Conservation (phyloP, 2,329 filamentous ascomycete species). For the Talaromyces sp. region DNA sequence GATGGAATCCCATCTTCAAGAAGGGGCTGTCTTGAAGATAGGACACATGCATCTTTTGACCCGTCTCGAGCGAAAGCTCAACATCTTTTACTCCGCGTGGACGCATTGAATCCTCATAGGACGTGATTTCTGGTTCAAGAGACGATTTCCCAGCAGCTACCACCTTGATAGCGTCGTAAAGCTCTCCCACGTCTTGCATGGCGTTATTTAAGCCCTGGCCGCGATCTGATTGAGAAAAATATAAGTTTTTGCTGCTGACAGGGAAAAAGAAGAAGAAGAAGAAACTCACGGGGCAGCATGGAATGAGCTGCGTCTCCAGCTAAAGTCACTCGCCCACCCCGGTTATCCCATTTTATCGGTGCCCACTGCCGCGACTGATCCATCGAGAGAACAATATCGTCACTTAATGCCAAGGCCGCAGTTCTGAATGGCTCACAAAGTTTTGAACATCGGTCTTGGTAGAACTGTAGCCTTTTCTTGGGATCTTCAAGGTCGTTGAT, state of each 20-base stretch:
- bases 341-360: slow-evolving; percentile 6
- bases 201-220: slow-evolving; percentile 8
- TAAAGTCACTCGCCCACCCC: background rate
- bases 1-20: slow-evolving; percentile 2
- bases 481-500: slow-evolving; percentile 1
- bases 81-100: slow-evolving; percentile 3
- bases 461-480: slow-evolving; percentile 6
- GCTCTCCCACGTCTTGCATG: slow-evolving; percentile 1
- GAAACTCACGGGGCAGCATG: slow-evolving; percentile 6
- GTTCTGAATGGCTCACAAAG: slow-evolving; percentile 8
- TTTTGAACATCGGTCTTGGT: background rate
- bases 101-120: slow-evolving; percentile 4
- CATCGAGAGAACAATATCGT: slow-evolving; percentile 2
- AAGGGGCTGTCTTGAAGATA: slow-evolving; percentile 5
- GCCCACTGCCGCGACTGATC: slow-evolving; percentile 6
- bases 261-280: background rate
- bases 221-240: background rate
- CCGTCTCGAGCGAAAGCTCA: slow-evolving; percentile 2
- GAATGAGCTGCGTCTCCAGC: slow-evolving; percentile 9
- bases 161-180: background rate
- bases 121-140: background rate
- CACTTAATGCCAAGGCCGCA: slow-evolving; percentile 1
- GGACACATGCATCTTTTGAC: slow-evolving; percentile 1
- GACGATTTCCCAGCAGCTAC: background rate
- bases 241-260: background rate